Conservation (phyloP, 2,329 filamentous ascomycete species). For the Trichoderma citrinoviride region DNA sequence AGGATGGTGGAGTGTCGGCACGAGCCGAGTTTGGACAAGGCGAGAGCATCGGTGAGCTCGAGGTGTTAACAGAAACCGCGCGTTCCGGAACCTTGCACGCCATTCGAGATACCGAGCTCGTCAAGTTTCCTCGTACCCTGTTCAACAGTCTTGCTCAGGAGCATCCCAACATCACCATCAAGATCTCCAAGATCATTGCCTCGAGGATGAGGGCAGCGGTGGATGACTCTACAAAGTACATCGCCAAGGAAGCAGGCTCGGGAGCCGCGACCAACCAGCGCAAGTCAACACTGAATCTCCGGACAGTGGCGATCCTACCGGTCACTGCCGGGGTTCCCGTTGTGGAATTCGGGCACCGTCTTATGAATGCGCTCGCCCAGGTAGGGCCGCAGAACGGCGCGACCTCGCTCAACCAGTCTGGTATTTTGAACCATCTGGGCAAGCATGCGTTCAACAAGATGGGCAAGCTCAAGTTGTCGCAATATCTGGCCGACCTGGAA, state of each 20-base stretch:
- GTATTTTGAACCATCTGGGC: constrained; percentile 90
- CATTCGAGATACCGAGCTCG: constrained; percentile 92
- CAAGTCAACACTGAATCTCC: constrained; percentile 85
- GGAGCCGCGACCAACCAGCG: constrained; percentile 54
- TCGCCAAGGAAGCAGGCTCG: constrained; percentile 61
- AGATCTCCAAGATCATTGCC: constrained; percentile 97
- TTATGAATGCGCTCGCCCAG: constrained; percentile 84
- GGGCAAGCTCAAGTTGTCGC: constrained; percentile 92
- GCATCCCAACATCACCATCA: constrained; percentile 96
- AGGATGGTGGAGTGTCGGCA: constrained; percentile 78
- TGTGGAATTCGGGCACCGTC: constrained; percentile 85
- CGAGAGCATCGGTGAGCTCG: constrained; percentile 94
- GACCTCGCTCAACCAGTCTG: constrained; percentile 87
- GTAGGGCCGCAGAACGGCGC: constrained; percentile 88
- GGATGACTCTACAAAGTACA: constrained; percentile 71
- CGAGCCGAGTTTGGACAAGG: constrained; percentile 94
- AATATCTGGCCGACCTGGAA: constrained; percentile 94
- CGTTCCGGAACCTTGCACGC: constrained; percentile 91
- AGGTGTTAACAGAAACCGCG: constrained; percentile 90
- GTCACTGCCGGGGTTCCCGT: constrained; percentile 91
- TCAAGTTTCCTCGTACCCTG: constrained; percentile 90
- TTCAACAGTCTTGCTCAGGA: constrained; percentile 98
- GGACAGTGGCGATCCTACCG: constrained; percentile 88
- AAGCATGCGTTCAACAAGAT: constrained; percentile 96
- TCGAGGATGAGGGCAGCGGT: constrained; percentile 88